Evolutionary conservation across 257 asterid genomes (phyloP).

Genomic region (Solanum chmielewskii): DNA sequence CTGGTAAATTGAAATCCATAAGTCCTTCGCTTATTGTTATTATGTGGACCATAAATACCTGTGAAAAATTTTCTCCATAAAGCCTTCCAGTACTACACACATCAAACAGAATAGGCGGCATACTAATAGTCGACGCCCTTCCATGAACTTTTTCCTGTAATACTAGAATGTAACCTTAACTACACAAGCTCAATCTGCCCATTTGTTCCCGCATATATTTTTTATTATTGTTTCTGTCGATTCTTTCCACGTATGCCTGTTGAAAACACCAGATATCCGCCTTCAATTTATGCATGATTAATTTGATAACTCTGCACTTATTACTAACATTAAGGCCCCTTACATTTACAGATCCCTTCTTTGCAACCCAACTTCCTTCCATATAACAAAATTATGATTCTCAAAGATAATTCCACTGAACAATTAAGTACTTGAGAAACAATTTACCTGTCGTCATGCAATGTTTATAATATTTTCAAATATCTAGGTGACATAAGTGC

Average conservation of each 20-base stretch:
- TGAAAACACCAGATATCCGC: background rate
- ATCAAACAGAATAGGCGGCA: background rate
- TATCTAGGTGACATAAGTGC: background rate
- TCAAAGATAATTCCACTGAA: background rate
- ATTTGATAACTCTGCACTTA: background rate
- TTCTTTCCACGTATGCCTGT: background rate
- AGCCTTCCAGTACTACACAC: background rate
- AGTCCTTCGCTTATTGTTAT: background rate
- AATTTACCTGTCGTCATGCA: background rate
- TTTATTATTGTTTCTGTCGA: background rate
- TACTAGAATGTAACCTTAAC: background rate
- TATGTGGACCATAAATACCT: background rate
- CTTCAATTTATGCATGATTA: background rate
- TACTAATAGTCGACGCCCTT: background rate
- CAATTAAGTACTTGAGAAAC: background rate
- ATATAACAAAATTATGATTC: background rate
- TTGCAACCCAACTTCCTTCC: background rate
- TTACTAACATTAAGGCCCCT: background rate
- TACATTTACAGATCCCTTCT: background rate
- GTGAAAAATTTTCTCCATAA: background rate
- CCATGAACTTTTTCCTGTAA: background rate
- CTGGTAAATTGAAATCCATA: background rate
- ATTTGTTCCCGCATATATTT: background rate
- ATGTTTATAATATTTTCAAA: background rate
- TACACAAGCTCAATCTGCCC: background rate